phyloP scores from a whole-genome alignment of 495 filamentous ascomycete genomes.

The Daldinia vernicosa region DNA sequence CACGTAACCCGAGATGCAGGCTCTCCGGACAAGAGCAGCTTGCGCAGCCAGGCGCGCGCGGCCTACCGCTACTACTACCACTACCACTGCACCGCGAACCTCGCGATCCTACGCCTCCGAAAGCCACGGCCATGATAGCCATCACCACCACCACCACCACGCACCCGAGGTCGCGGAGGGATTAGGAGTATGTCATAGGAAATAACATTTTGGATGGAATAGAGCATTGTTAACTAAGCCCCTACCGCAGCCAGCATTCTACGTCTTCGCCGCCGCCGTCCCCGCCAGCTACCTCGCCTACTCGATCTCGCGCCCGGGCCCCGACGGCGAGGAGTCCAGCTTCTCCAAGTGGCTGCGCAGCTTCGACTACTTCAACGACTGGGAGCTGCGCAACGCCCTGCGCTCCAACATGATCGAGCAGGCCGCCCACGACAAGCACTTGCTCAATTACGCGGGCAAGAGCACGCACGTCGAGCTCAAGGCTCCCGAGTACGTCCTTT shows the following conservation, averaged over 20 bases:
- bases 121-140: constrained; percentile 32
- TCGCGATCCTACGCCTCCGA: constrained; percentile 58
- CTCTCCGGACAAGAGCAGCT: constrained; percentile 54
- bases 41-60: constrained; percentile 50
- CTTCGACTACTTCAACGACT: constrained; percentile 51
- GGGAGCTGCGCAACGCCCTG: constrained; percentile 53
- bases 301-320: constrained; percentile 52
- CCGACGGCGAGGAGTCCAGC: constrained; percentile 53
- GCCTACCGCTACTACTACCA: constrained; percentile 27
- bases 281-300: constrained; percentile 49
- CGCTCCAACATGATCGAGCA: constrained; percentile 54
- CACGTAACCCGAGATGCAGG: constrained; percentile 52
- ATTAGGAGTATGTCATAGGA: too few species aligned
- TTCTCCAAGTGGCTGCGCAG: constrained; percentile 47
- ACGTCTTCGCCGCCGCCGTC: constrained; percentile 49
- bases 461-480: constrained; percentile 53
- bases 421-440: constrained; percentile 60
- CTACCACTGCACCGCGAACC: constrained; percentile 33
- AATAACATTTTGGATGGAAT: too few species aligned
- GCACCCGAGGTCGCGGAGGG: constrained; percentile 50
- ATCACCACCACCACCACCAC: constrained; percentile 42
- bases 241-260: constrained; percentile 49
- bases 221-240: neutral
- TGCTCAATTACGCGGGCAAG: constrained; percentile 47
- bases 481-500: constrained; percentile 56